Conservation (phyloP, 1,284 basidiomycete species). For the Ceratobasidium sp. region DNA sequence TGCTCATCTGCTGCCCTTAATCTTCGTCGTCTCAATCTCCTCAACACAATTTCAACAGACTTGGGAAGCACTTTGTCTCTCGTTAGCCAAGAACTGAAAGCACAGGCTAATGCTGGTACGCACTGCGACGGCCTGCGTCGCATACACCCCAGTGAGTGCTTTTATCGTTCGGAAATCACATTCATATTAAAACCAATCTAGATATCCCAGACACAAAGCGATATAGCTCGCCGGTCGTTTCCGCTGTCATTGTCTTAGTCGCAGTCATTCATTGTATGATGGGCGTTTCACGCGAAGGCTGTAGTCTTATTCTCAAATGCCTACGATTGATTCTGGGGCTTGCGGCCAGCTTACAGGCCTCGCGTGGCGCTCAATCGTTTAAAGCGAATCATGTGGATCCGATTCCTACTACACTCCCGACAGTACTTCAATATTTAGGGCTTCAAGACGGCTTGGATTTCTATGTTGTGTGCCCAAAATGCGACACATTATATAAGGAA, state of each 20-base stretch:
- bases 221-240: constrained; percentile 1
- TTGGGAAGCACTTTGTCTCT: background rate
- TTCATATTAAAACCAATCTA: too few species aligned
- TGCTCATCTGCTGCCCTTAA: background rate
- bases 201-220: background rate
- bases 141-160: background rate
- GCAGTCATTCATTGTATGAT: constrained; percentile 14
- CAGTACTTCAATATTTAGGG: too few species aligned
- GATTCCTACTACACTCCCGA: background rate
- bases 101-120: background rate
- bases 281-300: constrained; percentile 2
- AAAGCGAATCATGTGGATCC: background rate
- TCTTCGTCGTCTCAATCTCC: background rate
- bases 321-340: background rate
- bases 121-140: background rate
- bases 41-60: background rate
- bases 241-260: background rate
- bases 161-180: too few species aligned
- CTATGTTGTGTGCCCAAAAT: too few species aligned
- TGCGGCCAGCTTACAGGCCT: background rate
- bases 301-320: background rate
- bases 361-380: too few species aligned
- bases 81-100: background rate
- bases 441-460: too few species aligned
- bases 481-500: too few species aligned